These are phyloP conservation scores for Phaffia tasmanica DNA, from an alignment of 768 basidiomycete species.

Conservation along the genomic window DNA sequence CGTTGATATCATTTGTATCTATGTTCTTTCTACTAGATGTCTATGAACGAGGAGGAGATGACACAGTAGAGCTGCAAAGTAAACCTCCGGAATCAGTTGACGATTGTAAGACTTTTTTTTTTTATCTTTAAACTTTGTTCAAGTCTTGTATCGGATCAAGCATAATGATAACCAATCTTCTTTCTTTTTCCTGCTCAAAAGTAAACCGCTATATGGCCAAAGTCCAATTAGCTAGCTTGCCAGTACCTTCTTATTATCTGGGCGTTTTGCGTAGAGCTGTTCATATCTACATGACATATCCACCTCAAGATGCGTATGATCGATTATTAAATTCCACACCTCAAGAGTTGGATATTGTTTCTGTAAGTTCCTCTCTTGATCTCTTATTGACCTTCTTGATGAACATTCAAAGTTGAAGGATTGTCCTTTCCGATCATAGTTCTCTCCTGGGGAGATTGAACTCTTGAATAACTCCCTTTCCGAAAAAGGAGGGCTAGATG, in stretches of 20 bases:
- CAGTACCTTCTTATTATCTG: background rate
- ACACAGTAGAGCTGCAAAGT: constrained; percentile 61
- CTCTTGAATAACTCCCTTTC: constrained; percentile 1
- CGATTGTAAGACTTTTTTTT: background rate
- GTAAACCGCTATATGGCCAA: constrained; percentile 10
- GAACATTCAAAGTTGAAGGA: background rate
- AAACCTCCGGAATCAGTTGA: constrained; percentile 29
- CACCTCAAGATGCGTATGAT: constrained; percentile 7
- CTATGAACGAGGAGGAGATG: constrained; percentile 58
- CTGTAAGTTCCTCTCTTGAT: background rate
- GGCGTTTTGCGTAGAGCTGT: constrained; percentile 11
- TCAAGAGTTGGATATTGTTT: constrained; percentile 8
- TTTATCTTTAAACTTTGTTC: background rate
- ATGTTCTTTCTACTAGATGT: constrained; percentile 27
- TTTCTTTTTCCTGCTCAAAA: background rate
- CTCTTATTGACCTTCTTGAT: background rate
- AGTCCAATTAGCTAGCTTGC: constrained; percentile 4
- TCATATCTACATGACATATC: constrained; percentile 7
- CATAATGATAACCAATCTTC: background rate
- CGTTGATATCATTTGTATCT: no score
- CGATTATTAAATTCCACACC: constrained; percentile 8
- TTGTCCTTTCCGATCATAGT: background rate
- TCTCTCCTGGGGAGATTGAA: background rate
- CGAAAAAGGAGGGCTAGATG: constrained; percentile 21
- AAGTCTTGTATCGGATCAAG: no score